Evolutionary conservation across 768 basidiomycete species (phyloP).

Genomic region (Auricularia sp.): DNA sequence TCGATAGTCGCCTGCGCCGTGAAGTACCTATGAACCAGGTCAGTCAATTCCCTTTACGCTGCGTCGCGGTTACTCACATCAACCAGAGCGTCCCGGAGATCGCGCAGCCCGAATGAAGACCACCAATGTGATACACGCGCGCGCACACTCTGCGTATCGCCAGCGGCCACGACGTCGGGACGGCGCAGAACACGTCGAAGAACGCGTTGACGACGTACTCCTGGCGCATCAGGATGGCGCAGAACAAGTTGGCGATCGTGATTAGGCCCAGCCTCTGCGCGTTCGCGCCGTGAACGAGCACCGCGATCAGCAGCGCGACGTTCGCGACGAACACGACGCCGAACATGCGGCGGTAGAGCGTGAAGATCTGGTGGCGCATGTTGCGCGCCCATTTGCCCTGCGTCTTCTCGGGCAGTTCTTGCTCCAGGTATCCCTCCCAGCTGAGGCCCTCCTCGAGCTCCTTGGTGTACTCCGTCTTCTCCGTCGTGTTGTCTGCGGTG

Average conservation of each 20-base stretch:
- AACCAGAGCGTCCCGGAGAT: slow-evolving; percentile 47
- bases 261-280: slow-evolving; percentile 30
- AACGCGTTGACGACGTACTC: slow-evolving; percentile 52
- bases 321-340: slow-evolving; percentile 43
- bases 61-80: slow-evolving; percentile 11
- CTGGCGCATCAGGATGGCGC: slow-evolving; percentile 40
- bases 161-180: slow-evolving; percentile 47
- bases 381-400: slow-evolving; percentile 41
- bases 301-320: slow-evolving; percentile 35
- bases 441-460: slow-evolving; percentile 3
- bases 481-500: neutral
- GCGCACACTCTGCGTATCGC: slow-evolving; percentile 43
- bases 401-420: slow-evolving; percentile 39
- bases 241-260: slow-evolving; percentile 40
- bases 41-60: neutral
- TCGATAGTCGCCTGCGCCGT: slow-evolving; percentile 44
- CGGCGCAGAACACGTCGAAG: slow-evolving; percentile 42
- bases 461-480: neutral
- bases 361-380: slow-evolving; percentile 45
- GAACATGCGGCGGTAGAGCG: slow-evolving; percentile 47
- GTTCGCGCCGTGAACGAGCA: slow-evolving; percentile 26
- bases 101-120: slow-evolving; percentile 49
- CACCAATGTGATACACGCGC: slow-evolving; percentile 51
- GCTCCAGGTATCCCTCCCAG: slow-evolving; percentile 48
- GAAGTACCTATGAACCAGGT: slow-evolving; percentile 20